Evolutionary conservation across 1,284 basidiomycete genomes (phyloP).

Genomic region (Apiotrichum mycotoxinovorans): DNA sequence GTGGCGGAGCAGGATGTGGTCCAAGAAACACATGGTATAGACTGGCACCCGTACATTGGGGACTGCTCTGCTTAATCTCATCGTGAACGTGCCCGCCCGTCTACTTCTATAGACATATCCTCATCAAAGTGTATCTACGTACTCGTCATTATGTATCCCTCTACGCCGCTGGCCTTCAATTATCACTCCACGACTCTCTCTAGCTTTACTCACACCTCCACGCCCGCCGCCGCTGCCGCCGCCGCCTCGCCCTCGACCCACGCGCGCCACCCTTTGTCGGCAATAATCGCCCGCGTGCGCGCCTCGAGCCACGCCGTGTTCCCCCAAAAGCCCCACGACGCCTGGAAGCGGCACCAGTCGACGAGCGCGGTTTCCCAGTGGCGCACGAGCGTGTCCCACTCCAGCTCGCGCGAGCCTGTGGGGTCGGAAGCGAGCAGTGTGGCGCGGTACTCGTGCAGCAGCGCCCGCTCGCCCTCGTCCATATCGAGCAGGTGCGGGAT

Average conservation of each 20-base stretch:
- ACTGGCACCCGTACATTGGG: too few relatives aligned
- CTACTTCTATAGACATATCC: too few relatives aligned
- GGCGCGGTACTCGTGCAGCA: constrained; percentile 8
- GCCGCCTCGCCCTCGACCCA: constrained; percentile 10
- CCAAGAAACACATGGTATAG: too few relatives aligned
- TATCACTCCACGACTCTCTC: too few relatives aligned
- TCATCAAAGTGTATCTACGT: too few relatives aligned
- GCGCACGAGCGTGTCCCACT: constrained; percentile 11
- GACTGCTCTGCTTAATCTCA: too few relatives aligned
- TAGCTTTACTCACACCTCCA: too few relatives aligned
- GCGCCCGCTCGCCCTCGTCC: constrained; percentile 7
- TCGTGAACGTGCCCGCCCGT: too few relatives aligned
- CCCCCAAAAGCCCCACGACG: constrained; percentile 21
- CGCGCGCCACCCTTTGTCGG: constrained; percentile 11
- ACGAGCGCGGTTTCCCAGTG: constrained; percentile 24
- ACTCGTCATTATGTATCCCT: too few relatives aligned
- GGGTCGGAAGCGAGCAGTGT: neutral
- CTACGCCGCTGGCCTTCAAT: too few relatives aligned
- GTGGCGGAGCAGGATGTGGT: too few relatives aligned
- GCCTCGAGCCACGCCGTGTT: constrained; percentile 19
- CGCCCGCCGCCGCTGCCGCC: too few relatives aligned
- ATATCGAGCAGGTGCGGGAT: constrained; percentile 1
- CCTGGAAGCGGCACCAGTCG: constrained; percentile 25
- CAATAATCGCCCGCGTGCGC: constrained; percentile 12
- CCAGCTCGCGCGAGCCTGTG: neutral